Conservation (phyloP, 768 basidiomycete genomes). For the Mycena vitilis region DNA sequence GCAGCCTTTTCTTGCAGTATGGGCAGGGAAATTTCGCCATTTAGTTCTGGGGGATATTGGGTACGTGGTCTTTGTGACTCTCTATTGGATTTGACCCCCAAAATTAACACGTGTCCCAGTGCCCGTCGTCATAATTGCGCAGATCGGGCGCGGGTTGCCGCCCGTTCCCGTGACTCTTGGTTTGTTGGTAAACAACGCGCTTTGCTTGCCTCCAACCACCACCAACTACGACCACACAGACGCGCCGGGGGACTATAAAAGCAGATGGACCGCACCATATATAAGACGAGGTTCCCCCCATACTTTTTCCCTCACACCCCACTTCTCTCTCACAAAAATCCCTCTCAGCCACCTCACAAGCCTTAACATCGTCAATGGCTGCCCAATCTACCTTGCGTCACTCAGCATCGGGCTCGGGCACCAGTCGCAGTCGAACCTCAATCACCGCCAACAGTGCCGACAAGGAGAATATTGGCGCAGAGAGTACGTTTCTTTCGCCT, state of each 20-base stretch:
- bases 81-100: neutral
- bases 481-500: neutral
- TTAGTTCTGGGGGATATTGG: neutral
- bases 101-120: constrained; percentile 8
- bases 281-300: neutral
- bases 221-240: constrained; percentile 6
- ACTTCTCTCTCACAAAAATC: too few species aligned
- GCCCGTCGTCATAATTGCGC: neutral
- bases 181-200: neutral
- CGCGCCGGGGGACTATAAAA: neutral
- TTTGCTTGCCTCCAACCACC: too few species aligned
- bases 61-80: neutral
- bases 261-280: neutral
- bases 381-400: neutral
- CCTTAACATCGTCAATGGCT: neutral
- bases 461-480: neutral
- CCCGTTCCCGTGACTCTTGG: constrained; percentile 9
- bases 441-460: neutral
- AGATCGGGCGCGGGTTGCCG: too few species aligned
- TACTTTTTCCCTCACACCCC: neutral
- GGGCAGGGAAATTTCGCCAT: neutral
- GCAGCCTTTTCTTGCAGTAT: too few species aligned
- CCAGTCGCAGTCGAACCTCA: neutral
- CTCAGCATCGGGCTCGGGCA: neutral
- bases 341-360: too few species aligned